Conservation (phyloP, 129 eudicot species). For the Cynara cardunculus region DNA sequence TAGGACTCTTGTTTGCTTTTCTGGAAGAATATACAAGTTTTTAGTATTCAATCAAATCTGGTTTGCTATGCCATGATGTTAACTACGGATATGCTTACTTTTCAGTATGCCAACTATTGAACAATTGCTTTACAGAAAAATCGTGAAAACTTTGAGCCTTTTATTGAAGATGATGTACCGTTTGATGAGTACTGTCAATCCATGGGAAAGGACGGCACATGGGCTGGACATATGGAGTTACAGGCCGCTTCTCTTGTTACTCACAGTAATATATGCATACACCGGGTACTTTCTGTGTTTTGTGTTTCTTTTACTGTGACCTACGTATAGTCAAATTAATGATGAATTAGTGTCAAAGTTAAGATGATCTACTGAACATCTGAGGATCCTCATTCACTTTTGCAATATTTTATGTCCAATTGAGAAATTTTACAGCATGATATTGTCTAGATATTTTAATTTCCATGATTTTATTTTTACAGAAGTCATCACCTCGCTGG, state of each 20-base stretch:
- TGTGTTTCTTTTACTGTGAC: slow-evolving; percentile 11
- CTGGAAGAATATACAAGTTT: neutral
- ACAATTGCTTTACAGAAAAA: slow-evolving; percentile 49
- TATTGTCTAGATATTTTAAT: slow-evolving; percentile 5
- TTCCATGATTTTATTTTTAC: slow-evolving; percentile 18
- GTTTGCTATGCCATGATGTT: neutral
- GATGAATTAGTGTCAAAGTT: slow-evolving; percentile 2
- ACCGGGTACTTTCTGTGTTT: slow-evolving; percentile 45
- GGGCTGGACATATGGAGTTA: slow-evolving; percentile 98
- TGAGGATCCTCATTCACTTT: neutral
- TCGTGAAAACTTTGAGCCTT: slow-evolving; percentile 91
- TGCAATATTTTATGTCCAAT: neutral
- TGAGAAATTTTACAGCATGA: neutral
- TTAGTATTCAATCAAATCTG: neutral
- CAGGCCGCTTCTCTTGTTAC: slow-evolving; percentile 98
- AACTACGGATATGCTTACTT: neutral
- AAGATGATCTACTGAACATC: neutral
- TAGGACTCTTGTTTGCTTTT: neutral
- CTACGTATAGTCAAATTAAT: neutral
- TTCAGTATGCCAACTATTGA: slow-evolving; percentile 9
- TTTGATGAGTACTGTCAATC: slow-evolving; percentile 84
- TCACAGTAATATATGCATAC: slow-evolving; percentile 85
- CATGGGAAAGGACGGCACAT: slow-evolving; percentile 93
- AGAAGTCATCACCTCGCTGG: slow-evolving; percentile 94
- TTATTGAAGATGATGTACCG: slow-evolving; percentile 91